Base-by-base conservation (phyloP, 2,329 filamentous ascomycete genomes). In the Teratosphaeriaceae sp. region DNA sequence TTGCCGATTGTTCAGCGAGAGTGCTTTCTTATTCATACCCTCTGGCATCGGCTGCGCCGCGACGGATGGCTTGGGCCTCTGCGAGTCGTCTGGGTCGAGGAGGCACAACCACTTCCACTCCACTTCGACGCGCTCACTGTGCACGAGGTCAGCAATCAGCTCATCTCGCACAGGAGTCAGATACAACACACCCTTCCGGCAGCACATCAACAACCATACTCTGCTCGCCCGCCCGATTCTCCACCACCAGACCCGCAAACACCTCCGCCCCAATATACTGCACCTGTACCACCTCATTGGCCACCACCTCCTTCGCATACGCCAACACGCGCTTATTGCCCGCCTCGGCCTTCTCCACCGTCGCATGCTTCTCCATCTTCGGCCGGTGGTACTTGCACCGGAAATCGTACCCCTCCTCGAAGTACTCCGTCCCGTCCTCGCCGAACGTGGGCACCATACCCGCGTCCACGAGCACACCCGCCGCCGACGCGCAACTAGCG, bases 301-400 rank as follows among this genome's bases (percentile, higher is more conserved):
- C 69, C 56, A 81, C 78, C 45, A 95, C 71, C 1, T 75, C 74
- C 41, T 74, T 75, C 1, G 87, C 88, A 33, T 81, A 82, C 44
- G 80, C 74, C 40, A 75, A 74, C 43, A 92, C 77, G 48, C 80
- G 78, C 43, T 78, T 71, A 60, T 85, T 82, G 40, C 77, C 75
- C 26, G 38, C 38, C 56, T 92, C 88, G 48, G 92, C 69, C 1
- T 73, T 69, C 42, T 85, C 79, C 7, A 56, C 41, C 18, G 59
- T 60, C 22, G 58, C 19, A 51, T 84, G 85, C 66, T 84, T 87
- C 49, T 88, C 82, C 57, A 92, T 82, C 69, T 92, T 94, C 12
- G 85, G 80, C 38, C 92, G 80, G 64, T 98, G 92, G 67, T 94
- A 95, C 47, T 89, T 86, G 68, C 92, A 98, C 55, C 85, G 88